These are phyloP conservation scores for Aspergillus melleus DNA, from an alignment of 2,329 filamentous ascomycete genomes.

Conservation along the genomic window DNA sequence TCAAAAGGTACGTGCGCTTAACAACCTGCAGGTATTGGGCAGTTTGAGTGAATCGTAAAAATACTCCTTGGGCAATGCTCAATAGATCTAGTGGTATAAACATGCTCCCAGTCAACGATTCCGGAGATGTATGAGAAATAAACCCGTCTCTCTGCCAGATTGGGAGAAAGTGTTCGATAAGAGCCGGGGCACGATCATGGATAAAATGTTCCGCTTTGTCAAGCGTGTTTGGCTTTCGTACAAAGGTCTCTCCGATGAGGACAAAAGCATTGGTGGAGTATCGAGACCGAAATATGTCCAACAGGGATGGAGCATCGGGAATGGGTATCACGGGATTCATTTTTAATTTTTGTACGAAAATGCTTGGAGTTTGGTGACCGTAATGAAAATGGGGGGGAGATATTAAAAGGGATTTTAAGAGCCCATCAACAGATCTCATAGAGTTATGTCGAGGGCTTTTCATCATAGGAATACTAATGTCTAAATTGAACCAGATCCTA, in stretches of 20 bases:
- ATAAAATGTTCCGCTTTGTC: not conserved
- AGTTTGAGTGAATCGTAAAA: not conserved
- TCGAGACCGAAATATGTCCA: constrained; percentile 1
- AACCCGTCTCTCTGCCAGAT: not conserved
- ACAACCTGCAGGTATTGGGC: constrained; percentile 2
- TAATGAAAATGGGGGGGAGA: not conserved
- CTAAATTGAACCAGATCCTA: no score
- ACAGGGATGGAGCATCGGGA: not conserved
- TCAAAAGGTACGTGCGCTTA: not conserved
- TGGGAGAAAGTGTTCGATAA: not conserved
- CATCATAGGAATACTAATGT: no score
- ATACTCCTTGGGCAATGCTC: not conserved
- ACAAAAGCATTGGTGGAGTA: not conserved
- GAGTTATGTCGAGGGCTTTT: no score
- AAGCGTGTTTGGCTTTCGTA: not conserved
- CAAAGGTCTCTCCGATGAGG: not conserved
- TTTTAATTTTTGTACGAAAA: not conserved
- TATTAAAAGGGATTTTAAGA: no score
- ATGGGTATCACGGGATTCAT: not conserved
- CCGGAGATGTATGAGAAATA: not conserved
- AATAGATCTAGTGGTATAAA: not conserved
- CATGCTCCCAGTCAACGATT: not conserved
- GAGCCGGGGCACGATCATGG: not conserved
- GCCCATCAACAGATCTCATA: no score
- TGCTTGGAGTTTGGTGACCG: not conserved